Base-by-base conservation (phyloP, 1,139 yeast genomes). In the Pichia sp. region DNA sequence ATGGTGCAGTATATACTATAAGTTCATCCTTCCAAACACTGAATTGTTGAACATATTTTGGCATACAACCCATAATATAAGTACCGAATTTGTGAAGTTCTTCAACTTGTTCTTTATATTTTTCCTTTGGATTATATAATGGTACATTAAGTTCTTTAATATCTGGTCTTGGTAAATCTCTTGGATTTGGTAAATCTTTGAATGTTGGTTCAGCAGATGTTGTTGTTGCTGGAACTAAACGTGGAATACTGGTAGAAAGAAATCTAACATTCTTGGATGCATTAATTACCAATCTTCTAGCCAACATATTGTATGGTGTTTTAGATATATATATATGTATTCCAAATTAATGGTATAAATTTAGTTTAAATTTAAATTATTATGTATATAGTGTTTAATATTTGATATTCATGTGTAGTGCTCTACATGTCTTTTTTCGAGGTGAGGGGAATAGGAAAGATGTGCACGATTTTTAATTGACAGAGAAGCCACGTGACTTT, bases 1-100 rank as follows among this genome's bases (percentile, higher is more conserved):
- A 66, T 41, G 96, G 96, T 3, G 90, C 86, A 50, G 84, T 78
- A 63, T 80, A 82, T 47, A 87, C 64, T 39, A 85, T 78, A 62
- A 87, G 76, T 66, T 87, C 96, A 63, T 87, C 95, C 66, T 87
- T 87, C 95, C 95, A 87, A 45, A 87, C 95, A 12, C 87, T 74
- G 58, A 86, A 87, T 63, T 83, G 84, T 67, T 87, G 95, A 53
- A 87, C 75, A 62, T 71, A 85, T 65, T 86, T 87, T 43, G 96
- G 96, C 67, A 87, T 61, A 52, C 87, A 79, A 22, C 87, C 75
- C 75, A 83, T 82, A 55, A 87, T 66, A 62, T 87, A 87, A 51
- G 78, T 76, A 29, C 96, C 96, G 64, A 84, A 87, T 66, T 81
- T 80, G 70, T 86, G 95, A 55, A 87, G 73, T 57, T 82, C 87